Percentiles rank a stretch among this genome's conserved stretches.
Evolutionary conservation across 2,329 filamentous ascomycete species (phyloP).

Genomic region (Fusarium devonianum): DNA sequence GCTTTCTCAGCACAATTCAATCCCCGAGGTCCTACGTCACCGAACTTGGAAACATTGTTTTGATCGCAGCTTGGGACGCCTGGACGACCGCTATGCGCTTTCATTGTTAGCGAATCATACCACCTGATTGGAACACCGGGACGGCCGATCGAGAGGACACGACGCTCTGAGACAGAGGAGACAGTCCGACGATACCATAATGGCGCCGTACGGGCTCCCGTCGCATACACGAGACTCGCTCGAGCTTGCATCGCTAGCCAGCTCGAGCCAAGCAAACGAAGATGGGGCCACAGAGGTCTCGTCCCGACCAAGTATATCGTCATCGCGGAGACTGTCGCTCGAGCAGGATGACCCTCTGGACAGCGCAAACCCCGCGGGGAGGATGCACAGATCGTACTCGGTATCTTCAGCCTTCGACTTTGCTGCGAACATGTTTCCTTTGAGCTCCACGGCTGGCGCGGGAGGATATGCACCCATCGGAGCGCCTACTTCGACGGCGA

Average conservation of each 20-base stretch:
- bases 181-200: constrained; percentile 42
- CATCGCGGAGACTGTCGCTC: constrained; percentile 89
- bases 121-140: constrained; percentile 25
- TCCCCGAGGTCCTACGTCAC: constrained; percentile 22
- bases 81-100: constrained; percentile 39
- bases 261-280: constrained; percentile 67
- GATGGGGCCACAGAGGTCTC: constrained; percentile 68
- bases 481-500: constrained; percentile 67
- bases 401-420: constrained; percentile 96
- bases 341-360: constrained; percentile 78
- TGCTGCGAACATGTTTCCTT: constrained; percentile 87
- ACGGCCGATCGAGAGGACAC: constrained; percentile 15
- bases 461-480: constrained; percentile 86
- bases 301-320: constrained; percentile 86
- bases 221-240: constrained; percentile 81
- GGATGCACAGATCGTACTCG: constrained; percentile 76
- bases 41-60: constrained; percentile 13
- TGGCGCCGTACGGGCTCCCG: constrained; percentile 53
- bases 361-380: constrained; percentile 59
- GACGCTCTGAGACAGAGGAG: constrained; percentile 8
- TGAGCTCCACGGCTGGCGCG: constrained; percentile 78
- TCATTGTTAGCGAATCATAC: constrained; percentile 31
- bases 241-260: constrained; percentile 93
- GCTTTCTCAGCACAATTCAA: not conserved
- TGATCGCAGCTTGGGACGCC: constrained; percentile 7